Conservation (phyloP, 129 eudicot species). For the Heracleum sosnowskyi region DNA sequence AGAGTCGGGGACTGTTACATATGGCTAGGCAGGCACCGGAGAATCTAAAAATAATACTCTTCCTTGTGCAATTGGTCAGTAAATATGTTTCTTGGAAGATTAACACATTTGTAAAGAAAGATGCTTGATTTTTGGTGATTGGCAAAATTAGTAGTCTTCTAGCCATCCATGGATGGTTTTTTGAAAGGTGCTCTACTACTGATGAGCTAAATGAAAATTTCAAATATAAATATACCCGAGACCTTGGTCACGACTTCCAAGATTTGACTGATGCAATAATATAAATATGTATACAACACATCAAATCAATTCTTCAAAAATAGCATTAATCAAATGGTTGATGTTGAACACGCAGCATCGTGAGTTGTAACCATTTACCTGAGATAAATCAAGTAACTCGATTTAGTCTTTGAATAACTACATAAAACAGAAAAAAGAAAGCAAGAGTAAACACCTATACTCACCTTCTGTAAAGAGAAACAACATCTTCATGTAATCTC, state of each 20-base stretch:
- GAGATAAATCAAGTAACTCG: constrained; percentile 1
- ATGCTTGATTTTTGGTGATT: constrained; percentile 24
- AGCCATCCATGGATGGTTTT: neutral
- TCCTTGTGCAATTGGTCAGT: constrained; percentile 1
- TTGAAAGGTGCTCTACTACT: neutral
- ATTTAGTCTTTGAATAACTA: neutral
- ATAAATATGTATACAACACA: neutral
- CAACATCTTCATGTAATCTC: constrained; percentile 46
- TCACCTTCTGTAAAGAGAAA: constrained; percentile 53
- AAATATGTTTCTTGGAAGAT: constrained; percentile 7
- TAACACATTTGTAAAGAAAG: constrained; percentile 45
- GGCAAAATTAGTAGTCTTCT: neutral
- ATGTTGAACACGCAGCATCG: neutral
- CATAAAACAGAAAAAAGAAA: neutral
- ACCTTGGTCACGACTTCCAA: neutral
- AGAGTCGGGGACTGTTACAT: neutral
- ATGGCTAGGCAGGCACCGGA: neutral
- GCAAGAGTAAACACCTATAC: constrained; percentile 1
- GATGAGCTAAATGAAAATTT: neutral
- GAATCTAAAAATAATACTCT: neutral
- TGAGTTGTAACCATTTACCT: neutral
- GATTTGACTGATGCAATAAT: neutral
- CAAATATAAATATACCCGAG: neutral
- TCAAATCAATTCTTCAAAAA: neutral
- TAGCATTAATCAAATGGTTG: neutral